Evolutionary conservation across 2,329 filamentous ascomycete species (phyloP), one percentile per base, ranked within the genome.

Genomic region (Pseudogymnoascus sp.): DNA sequence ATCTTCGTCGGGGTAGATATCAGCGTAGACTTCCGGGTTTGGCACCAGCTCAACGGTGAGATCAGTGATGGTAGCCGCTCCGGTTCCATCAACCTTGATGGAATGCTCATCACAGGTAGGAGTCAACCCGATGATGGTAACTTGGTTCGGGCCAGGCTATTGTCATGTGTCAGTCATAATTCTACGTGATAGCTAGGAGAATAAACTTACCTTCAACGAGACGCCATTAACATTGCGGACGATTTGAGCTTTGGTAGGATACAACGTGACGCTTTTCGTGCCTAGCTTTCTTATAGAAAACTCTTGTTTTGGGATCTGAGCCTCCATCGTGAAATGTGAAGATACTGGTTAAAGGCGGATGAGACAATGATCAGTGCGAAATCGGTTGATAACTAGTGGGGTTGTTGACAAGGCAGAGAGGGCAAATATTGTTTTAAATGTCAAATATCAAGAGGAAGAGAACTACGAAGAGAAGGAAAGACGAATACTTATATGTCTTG

Each of bases 191-290:
- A 36, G 2, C 5, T 31, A 11, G 9, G 23, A 31, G 36, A 56
- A n/a, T 21, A 36, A 5, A 40, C 70, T 78, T 36, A 62, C 62
- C 62, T 71, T 76, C 18, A 86, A 76, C 1, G 70, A 68, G 14
- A 88, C 75, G 66, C 82, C 75, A 63, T 80, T 81, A 69, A 89
- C 80, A 62, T 87, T 83, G 25, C 86, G 80, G 11, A 82, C 78
- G 31, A 89, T 73, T 59, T 86, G 85, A 1, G 86, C 87, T 66
- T 82, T 77, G 1, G 77, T 77, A 0, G 86, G 86, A 64, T 87
- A 88, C 42, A 90, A 78, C 0, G 82, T 85, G 14, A 90, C 85
- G 0, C 81, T 82, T 60, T 82, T 82, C 36, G 87, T 88, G 7
- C 76, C 69, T 31, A 88, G 75, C 59, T 86, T 79, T 46, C 81